These are phyloP conservation scores for Verticillium albo-atrum DNA, from an alignment of 2,329 filamentous ascomycete genomes.

Conservation along the genomic window DNA sequence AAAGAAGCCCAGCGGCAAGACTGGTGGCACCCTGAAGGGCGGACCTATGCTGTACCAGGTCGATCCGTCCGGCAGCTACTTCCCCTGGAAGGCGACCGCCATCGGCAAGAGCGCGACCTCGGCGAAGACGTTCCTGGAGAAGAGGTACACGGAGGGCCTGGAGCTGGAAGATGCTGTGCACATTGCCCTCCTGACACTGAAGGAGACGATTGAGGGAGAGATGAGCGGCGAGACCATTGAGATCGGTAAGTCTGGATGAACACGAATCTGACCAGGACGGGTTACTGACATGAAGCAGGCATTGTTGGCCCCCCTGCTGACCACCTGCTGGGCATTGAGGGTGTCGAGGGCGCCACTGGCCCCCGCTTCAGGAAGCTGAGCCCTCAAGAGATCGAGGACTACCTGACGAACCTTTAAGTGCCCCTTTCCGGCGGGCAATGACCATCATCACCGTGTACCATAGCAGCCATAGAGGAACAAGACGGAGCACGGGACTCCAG, in stretches of 20 bases:
- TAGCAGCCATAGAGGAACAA: slow-evolving; percentile 20
- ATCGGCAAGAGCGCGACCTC: slow-evolving; percentile 98
- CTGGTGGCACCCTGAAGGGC: slow-evolving; percentile 90
- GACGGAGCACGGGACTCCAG: slow-evolving; percentile 9
- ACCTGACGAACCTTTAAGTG: slow-evolving; percentile 90
- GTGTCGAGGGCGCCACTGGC: slow-evolving; percentile 77
- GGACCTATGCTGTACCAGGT: slow-evolving; percentile 98
- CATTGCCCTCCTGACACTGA: slow-evolving; percentile 93
- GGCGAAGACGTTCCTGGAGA: slow-evolving; percentile 98
- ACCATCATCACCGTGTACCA: slow-evolving; percentile 29
- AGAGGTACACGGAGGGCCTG: slow-evolving; percentile 94
- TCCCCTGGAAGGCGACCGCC: slow-evolving; percentile 98
- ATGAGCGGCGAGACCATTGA: slow-evolving; percentile 99
- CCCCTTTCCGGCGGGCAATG: neutral
- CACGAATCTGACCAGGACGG: neutral
- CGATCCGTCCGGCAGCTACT: slow-evolving; percentile 97
- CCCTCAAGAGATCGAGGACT: slow-evolving; percentile 98
- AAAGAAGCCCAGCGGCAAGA: slow-evolving; percentile 77
- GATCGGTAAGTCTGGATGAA: slow-evolving; percentile 64
- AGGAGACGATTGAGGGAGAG: slow-evolving; percentile 98
- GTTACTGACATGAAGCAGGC: slow-evolving; percentile 44
- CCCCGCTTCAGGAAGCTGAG: slow-evolving; percentile 91
- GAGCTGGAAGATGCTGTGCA: slow-evolving; percentile 98
- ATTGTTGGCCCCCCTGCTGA: slow-evolving; percentile 94
- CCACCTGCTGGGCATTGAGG: slow-evolving; percentile 86